Conservation (phyloP, 345 rosid genomes). For the Lumnitzera racemosa region DNA sequence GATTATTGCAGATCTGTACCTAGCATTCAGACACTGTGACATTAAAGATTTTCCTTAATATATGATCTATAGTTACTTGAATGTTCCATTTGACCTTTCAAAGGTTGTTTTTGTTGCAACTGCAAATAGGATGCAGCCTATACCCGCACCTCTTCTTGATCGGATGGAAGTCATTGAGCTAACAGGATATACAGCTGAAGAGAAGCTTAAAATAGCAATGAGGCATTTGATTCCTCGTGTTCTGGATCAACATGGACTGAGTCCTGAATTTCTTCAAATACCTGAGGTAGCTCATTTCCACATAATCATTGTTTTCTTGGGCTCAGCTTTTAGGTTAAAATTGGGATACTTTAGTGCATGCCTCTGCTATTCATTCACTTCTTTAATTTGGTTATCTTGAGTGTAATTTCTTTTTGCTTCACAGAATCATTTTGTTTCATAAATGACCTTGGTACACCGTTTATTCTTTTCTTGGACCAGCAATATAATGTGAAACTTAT, state of each 20-base stretch:
- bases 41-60: conserved; percentile 42
- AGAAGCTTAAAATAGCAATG: conserved; percentile 91
- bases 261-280: conserved; percentile 77
- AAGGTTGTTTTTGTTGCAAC: conserved; percentile 94
- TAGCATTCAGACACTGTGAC: no score
- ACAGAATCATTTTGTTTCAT: no score
- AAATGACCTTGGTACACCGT: no score
- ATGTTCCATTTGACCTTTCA: conserved; percentile 96
- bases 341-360: no score
- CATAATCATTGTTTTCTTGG: no score
- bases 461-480: no score
- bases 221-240: conserved; percentile 93
- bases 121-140: conserved; percentile 88
- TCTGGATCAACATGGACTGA: conserved; percentile 89
- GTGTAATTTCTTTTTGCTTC: no score
- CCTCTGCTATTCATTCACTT: no score
- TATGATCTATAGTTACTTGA: conserved; percentile 61
- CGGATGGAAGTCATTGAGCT: conserved; percentile 98
- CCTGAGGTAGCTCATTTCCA: conserved; percentile 62
- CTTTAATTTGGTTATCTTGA: no score
- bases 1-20: background rate
- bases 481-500: no score
- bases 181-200: conserved; percentile 96
- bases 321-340: background rate
- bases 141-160: conserved; percentile 92